Evolutionary conservation across 352 stramenopile genomes (phyloP), one percentile per base, ranked within the genome.

Genomic region (Globisporangium perplexum): DNA sequence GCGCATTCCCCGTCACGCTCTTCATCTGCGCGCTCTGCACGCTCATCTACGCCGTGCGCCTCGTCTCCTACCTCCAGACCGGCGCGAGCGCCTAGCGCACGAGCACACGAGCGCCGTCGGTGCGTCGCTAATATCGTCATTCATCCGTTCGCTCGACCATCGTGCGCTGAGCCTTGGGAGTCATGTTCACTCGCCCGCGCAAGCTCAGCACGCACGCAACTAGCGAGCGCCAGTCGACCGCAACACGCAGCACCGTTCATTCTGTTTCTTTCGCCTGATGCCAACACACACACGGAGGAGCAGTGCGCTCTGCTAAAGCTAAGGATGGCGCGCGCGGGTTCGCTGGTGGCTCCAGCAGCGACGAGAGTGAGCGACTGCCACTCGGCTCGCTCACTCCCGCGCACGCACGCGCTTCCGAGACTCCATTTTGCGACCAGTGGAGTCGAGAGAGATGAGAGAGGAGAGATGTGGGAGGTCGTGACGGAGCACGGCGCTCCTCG

Each of bases 1-100:
- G 83, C 50, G 73, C 68, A 10, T 92, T 90, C 59, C 63, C 90
- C n/a, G 77, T 92, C 59, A 91, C 81, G 60, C 71, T 91, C 47
- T 84, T 90, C 60, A 69, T 90, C 63, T 90, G 75, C 66, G 24
- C 50, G 33, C 66, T 93, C 53, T 92, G 79, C 63, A 90, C 77
- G 45, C 39, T 82, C 60, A 68, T 90, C 44, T 90, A 90, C 67
- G 22, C 72, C 50, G 31, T 61, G 23, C 77, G 71, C 7, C 55
- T 93, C 22, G 33, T 72, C 48, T 67, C 70, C 5, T 90, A 86
- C 68, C 68, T 91, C 52, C 65, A 51, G 39, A 72, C 59, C 51
- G 58, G 72, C 47, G 31, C 28, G 33, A 67, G 68, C 43, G 55
- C 67, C 38, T 72, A 74, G 43, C 11, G 12, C 11, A 47, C 17